Evolutionary conservation across 192 early-diverging fungal species (phyloP).

Genomic region (Paraglomus brasilianum): DNA sequence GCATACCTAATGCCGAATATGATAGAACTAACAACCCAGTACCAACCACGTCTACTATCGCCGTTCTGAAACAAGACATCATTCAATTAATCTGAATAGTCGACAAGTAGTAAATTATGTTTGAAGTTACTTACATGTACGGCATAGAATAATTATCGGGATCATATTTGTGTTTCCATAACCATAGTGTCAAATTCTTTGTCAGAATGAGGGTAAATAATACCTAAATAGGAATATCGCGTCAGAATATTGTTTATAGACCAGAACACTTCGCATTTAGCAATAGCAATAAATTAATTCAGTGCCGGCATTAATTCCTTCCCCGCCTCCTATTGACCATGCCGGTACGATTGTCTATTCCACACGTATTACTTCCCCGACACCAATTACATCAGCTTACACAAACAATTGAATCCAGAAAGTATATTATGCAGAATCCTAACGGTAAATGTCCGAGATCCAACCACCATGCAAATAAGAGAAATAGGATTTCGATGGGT

Average conservation of each 20-base stretch:
- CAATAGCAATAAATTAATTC: too few relatives aligned
- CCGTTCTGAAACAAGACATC: constrained; percentile 52
- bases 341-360: constrained; percentile 24
- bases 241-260: constrained; percentile 31
- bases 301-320: too few relatives aligned
- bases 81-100: constrained; percentile 7
- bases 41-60: constrained; percentile 68
- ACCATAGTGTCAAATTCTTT: constrained; percentile 50
- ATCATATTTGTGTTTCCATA: constrained; percentile 73
- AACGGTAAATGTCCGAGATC: constrained; percentile 47
- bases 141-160: constrained; percentile 73
- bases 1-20: constrained; percentile 13
- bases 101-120: background rate
- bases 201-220: constrained; percentile 56
- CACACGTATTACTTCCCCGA: constrained; percentile 30
- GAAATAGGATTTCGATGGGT: constrained; percentile 63
- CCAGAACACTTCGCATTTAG: background rate
- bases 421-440: constrained; percentile 52
- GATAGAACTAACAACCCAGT: constrained; percentile 56
- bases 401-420: constrained; percentile 54
- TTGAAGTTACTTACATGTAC: constrained; percentile 50
- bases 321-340: background rate
- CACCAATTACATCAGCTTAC: constrained; percentile 40
- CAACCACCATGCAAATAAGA: constrained; percentile 49
- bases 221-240: constrained; percentile 47